These are phyloP conservation scores for Apiospora kogelbergensis DNA, from an alignment of 2,329 filamentous ascomycete species.

Conservation along the genomic window DNA sequence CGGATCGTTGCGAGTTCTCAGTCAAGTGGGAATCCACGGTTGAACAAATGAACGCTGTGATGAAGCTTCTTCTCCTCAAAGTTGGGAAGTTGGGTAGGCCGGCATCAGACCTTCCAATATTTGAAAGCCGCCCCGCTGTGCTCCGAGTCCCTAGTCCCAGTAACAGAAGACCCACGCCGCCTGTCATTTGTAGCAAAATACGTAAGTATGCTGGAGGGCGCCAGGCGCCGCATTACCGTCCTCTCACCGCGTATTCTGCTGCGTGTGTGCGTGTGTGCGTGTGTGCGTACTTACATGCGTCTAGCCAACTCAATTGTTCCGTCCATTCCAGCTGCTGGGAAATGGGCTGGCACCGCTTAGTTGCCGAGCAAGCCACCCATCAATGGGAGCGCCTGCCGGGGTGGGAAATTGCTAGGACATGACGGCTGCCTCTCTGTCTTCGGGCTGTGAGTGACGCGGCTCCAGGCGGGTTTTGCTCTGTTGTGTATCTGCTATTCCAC, in stretches of 20 bases:
- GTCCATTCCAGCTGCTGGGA: not conserved
- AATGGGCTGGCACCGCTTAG: not conserved
- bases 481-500: not conserved
- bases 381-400: not conserved
- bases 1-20: not conserved
- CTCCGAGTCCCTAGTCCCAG: not conserved
- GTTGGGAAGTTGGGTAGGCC: not conserved
- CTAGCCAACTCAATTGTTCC: not conserved
- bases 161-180: not conserved
- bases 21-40: not conserved
- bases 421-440: not conserved
- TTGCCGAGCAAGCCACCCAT: not conserved
- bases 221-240: not conserved
- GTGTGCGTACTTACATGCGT: not conserved
- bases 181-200: not conserved
- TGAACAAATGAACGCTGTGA: not conserved
- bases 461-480: not conserved
- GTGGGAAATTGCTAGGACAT: conserved; percentile 1
- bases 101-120: not conserved
- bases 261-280: not conserved
- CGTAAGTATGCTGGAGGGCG: not conserved
- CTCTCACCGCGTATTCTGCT: not conserved
- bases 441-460: not conserved
- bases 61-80: not conserved
- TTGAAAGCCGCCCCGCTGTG: not conserved